These are phyloP conservation scores for Arthrocladium fulminans DNA, from an alignment of 2,329 filamentous ascomycete species.

Conservation along the genomic window DNA sequence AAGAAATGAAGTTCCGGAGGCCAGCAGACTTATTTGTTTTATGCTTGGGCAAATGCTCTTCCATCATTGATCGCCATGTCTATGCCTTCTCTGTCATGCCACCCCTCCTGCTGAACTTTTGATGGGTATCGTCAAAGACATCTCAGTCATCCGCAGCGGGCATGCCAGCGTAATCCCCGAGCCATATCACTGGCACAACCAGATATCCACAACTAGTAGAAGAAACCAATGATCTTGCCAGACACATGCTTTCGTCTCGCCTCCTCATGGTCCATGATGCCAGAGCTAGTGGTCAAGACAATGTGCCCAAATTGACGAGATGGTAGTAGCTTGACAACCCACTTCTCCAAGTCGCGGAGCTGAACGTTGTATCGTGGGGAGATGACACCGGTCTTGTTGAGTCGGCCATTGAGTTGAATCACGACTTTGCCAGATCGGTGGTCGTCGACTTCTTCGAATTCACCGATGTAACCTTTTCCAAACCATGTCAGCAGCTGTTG, in stretches of 20 bases:
- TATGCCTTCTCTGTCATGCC: neutral
- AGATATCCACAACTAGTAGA: slow-evolving; percentile 61
- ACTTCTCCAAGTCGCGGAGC: slow-evolving; percentile 97
- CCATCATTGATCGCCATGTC: neutral
- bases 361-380: slow-evolving; percentile 98
- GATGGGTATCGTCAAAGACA: slow-evolving; percentile 7
- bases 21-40: no score
- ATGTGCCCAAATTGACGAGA: slow-evolving; percentile 99
- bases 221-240: slow-evolving; percentile 99
- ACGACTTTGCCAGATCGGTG: slow-evolving; percentile 99
- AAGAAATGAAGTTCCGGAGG: no score
- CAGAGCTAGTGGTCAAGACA: slow-evolving; percentile 96
- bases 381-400: slow-evolving; percentile 99
- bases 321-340: slow-evolving; percentile 97
- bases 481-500: slow-evolving; percentile 42
- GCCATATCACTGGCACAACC: neutral
- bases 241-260: slow-evolving; percentile 97
- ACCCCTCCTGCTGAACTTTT: slow-evolving; percentile 3
- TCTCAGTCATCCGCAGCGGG: neutral
- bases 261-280: slow-evolving; percentile 99
- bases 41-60: no score
- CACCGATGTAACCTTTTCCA: slow-evolving; percentile 93
- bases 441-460: slow-evolving; percentile 99
- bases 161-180: neutral
- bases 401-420: slow-evolving; percentile 96